These are phyloP conservation scores for Clitoria ternatea DNA, from an alignment of 306 rosid species.

Conservation along the genomic window DNA sequence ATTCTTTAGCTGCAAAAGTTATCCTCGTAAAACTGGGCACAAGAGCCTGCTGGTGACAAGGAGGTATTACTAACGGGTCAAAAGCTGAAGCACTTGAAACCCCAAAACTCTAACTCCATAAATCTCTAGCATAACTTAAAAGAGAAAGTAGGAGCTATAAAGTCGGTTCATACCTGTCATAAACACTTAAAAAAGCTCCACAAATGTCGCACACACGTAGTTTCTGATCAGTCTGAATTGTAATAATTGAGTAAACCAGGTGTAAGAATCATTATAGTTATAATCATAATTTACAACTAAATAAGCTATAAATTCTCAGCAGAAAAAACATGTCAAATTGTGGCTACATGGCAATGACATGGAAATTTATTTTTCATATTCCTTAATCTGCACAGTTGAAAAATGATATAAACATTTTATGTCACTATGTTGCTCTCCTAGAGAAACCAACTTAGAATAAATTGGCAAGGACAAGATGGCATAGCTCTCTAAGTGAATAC, in stretches of 20 bases:
- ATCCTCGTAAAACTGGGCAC: conserved; percentile 99
- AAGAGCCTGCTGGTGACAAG: conserved; percentile 99
- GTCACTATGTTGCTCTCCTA: neutral
- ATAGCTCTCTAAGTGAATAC: neutral
- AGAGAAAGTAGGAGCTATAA: conserved; percentile 3
- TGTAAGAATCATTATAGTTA: conserved; percentile 11
- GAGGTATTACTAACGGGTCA: conserved; percentile 98
- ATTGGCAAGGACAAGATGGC: neutral
- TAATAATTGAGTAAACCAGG: conserved; percentile 21
- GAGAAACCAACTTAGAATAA: neutral
- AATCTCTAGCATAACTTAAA: conserved; percentile 47
- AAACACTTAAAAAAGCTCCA: conserved; percentile 98
- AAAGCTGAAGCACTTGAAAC: conserved; percentile 92
- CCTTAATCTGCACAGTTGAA: neutral
- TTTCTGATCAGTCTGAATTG: conserved; percentile 96
- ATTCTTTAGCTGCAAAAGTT: conserved; percentile 99
- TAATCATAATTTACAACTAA: neutral
- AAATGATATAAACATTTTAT: neutral
- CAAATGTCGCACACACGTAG: conserved; percentile 98
- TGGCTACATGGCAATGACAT: neutral
- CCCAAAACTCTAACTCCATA: conserved; percentile 75
- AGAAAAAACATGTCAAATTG: neutral
- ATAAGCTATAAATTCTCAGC: neutral
- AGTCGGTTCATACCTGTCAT: conserved; percentile 75
- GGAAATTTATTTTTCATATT: neutral